Conservation (phyloP, 352 stramenopile species). For the Phytopythium litorale region DNA sequence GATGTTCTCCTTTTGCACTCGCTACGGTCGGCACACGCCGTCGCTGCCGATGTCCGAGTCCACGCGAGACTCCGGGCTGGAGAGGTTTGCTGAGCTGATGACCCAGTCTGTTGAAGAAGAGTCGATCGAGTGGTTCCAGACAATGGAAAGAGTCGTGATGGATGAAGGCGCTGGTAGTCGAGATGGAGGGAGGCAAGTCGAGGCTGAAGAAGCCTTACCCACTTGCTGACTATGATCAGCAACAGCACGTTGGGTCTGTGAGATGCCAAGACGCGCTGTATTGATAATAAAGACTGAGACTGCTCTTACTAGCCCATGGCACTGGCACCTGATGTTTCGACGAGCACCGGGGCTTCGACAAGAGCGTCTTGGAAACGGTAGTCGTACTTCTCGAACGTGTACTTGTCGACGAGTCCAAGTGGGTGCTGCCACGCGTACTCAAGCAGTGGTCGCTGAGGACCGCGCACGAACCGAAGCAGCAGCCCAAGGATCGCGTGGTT, state of each 20-base stretch:
- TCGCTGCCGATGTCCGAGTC: not conserved
- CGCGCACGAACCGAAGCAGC: constrained; percentile 28
- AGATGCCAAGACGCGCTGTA: no score
- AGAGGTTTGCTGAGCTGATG: not conserved
- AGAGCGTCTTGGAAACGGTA: constrained; percentile 45
- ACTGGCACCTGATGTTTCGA: not conserved
- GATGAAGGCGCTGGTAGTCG: not conserved
- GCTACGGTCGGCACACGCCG: not conserved
- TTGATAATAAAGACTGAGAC: no score
- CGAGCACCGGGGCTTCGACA: not conserved
- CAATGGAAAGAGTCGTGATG: not conserved
- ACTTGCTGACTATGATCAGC: no score
- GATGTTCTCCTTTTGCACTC: not conserved
- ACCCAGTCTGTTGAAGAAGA: not conserved
- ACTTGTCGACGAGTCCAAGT: constrained; percentile 30
- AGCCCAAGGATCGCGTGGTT: constrained; percentile 23
- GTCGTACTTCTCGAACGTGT: constrained; percentile 51
- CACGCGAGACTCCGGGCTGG: not conserved
- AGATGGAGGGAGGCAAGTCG: no score
- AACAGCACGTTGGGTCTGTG: no score
- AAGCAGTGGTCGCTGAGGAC: constrained; percentile 29
- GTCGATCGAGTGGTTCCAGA: not conserved
- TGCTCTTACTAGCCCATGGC: not conserved
- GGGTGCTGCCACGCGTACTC: constrained; percentile 33
- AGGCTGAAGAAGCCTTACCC: no score